Conservation (phyloP, 371 early-diverging fungal species). For the Mucor piriformis region DNA sequence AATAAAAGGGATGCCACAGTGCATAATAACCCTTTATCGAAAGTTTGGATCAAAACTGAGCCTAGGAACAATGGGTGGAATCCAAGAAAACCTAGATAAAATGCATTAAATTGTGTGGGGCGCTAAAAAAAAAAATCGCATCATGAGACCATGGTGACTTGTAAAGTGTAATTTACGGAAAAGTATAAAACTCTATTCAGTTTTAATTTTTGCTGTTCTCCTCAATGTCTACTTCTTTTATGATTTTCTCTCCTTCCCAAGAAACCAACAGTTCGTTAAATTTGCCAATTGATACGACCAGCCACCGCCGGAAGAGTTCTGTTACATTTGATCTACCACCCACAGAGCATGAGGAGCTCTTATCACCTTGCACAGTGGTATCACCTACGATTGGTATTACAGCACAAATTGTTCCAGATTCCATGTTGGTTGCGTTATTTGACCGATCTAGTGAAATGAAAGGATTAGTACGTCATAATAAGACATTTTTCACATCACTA, state of each 20-base stretch:
- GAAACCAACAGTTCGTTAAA: neutral
- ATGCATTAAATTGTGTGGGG: too few species aligned
- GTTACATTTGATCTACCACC: conserved; percentile 46
- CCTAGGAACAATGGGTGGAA: too few species aligned
- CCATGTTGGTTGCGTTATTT: conserved; percentile 47
- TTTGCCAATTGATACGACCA: neutral
- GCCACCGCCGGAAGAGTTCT: conserved; percentile 27
- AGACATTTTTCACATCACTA: conserved; percentile 32
- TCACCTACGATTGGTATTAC: conserved; percentile 39
- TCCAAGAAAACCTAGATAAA: too few species aligned
- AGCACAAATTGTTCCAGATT: conserved; percentile 45
- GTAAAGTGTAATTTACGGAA: conserved; percentile 3
- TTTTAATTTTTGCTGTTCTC: neutral
- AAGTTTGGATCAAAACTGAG: too few species aligned
- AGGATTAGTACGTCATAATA: conserved; percentile 42
- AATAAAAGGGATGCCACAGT: too few species aligned
- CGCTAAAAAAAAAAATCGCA: too few species aligned
- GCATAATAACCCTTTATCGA: too few species aligned
- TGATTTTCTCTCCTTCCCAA: neutral
- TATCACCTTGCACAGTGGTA: conserved; percentile 28
- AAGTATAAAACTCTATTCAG: conserved; percentile 11
- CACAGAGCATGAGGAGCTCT: conserved; percentile 7
- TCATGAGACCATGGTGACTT: conserved; percentile 2
- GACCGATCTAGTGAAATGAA: conserved; percentile 51
- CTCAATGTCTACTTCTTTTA: neutral